Base-by-base conservation (phyloP, 192 early-diverging fungal genomes). In the Rhizoclosmatium sp. region DNA sequence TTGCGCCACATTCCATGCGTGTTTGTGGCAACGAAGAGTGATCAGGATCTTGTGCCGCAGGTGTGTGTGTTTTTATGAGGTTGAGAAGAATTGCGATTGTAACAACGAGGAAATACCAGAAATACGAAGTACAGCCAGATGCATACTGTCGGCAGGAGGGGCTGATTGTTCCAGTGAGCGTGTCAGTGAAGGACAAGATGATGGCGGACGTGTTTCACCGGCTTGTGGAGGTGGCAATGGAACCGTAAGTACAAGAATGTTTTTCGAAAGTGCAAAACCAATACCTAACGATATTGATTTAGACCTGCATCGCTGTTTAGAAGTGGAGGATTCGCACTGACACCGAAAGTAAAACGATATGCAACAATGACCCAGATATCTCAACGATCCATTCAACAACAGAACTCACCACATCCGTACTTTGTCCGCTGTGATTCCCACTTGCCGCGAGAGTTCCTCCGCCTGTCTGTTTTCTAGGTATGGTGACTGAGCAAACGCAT, bases 21-120 rank as follows among this genome's bases (percentile, higher is more conserved):
- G 2, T 95, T 97, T 87, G 94, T 99, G 48, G 96, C 97, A 1
- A 97, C 97, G 47, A 97, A 98, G 74, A 93, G 95, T 76, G 98
- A 99, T 69, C 85, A 92, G 42, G 96, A 99, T 80, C 84, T 94
- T 40, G 96, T 98, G 0, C 86, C 92, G 41, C 93, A 93, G 84
- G 89, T 90, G 47, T 42, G 75, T 0, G 48, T 46, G 48, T 12
- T 31, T 31, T 31, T 31, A 31, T 31, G 31, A 31, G 31, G 31
- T 31, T 31, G 31, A 31, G 47, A 77, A 21, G 39, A 12, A 31
- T 59, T 1, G 19, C 12, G 51, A 7, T 73, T 59, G 14, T 65
- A n/a, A 41, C 14, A 60, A 7, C n/a, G 62, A 14, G n/a, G 16
- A 45, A 54, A 44, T 42, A 3, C 39, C 81, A 93, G 81, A 85